Evolutionary conservation across 2,329 filamentous ascomycete species (phyloP).

Genomic region (Xylariaceae sp.): DNA sequence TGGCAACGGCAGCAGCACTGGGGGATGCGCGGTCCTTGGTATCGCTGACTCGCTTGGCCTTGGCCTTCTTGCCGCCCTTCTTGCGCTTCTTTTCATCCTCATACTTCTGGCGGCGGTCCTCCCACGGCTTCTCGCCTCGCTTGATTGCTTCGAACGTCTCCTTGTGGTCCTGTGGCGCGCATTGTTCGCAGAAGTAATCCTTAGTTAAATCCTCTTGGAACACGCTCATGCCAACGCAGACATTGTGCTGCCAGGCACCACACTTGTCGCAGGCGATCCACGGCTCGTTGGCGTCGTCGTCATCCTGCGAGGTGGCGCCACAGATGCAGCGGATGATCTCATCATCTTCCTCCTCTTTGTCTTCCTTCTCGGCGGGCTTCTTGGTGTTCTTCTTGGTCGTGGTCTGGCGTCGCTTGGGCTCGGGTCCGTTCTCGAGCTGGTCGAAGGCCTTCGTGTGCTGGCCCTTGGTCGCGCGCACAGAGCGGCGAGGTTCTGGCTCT

Average conservation of each 20-base stretch:
- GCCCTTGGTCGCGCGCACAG: slow-evolving; percentile 93
- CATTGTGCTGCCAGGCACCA: slow-evolving; percentile 94
- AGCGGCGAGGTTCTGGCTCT: slow-evolving; percentile 79
- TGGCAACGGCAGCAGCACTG: too few relatives aligned
- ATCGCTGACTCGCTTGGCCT: slow-evolving; percentile 66
- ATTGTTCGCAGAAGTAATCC: slow-evolving; percentile 90
- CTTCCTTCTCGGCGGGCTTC: slow-evolving; percentile 55
- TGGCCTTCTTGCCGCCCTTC: slow-evolving; percentile 61
- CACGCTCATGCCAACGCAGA: slow-evolving; percentile 83
- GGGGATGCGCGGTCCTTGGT: slow-evolving; percentile 47
- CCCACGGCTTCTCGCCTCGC: slow-evolving; percentile 84
- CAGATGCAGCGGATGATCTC: slow-evolving; percentile 92
- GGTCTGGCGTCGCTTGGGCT: slow-evolving; percentile 53
- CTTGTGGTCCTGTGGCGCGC: slow-evolving; percentile 78
- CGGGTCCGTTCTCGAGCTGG: slow-evolving; percentile 60
- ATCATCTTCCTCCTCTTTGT: slow-evolving; percentile 58
- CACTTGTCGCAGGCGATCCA: slow-evolving; percentile 97
- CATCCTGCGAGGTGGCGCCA: slow-evolving; percentile 79
- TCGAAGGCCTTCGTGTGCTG: slow-evolving; percentile 90
- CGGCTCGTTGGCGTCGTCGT: slow-evolving; percentile 76
- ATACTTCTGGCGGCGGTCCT: slow-evolving; percentile 61
- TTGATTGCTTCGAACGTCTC: slow-evolving; percentile 75
- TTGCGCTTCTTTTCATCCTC: slow-evolving; percentile 62
- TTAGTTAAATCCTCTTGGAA: slow-evolving; percentile 76
- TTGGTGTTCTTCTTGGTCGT: slow-evolving; percentile 41